Evolutionary conservation across 2,329 filamentous ascomycete species (phyloP).

Genomic region (Lecanicillium sp.): DNA sequence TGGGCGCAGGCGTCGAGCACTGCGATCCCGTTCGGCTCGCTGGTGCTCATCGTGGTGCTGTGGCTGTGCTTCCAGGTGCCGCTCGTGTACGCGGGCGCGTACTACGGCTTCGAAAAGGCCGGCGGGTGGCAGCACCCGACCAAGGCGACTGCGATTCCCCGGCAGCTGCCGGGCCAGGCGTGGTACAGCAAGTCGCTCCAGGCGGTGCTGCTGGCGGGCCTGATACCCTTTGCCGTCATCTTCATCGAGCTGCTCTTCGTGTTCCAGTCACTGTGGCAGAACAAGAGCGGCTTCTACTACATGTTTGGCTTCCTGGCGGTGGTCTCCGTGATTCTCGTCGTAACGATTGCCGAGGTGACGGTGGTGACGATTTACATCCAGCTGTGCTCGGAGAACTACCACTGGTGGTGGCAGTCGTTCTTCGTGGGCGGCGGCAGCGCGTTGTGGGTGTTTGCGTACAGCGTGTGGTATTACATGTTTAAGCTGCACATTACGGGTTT

Average conservation of each 20-base stretch:
- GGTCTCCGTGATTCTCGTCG: slow-evolving; percentile 63
- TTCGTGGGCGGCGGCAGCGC: slow-evolving; percentile 69
- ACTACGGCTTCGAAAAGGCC: slow-evolving; percentile 64
- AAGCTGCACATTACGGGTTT: slow-evolving; percentile 78
- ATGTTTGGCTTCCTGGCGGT: slow-evolving; percentile 80
- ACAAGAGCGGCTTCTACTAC: slow-evolving; percentile 89
- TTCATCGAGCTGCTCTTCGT: slow-evolving; percentile 85
- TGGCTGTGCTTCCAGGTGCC: slow-evolving; percentile 86
- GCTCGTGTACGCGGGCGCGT: slow-evolving; percentile 74
- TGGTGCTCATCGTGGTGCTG: slow-evolving; percentile 64
- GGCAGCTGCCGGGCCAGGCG: slow-evolving; percentile 66
- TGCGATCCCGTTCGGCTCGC: slow-evolving; percentile 74
- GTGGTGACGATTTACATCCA: slow-evolving; percentile 78
- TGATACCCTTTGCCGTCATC: slow-evolving; percentile 80
- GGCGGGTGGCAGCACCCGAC: slow-evolving; percentile 75
- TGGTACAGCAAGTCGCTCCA: slow-evolving; percentile 67
- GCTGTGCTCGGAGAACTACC: slow-evolving; percentile 78
- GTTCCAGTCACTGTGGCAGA: slow-evolving; percentile 82
- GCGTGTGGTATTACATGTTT: slow-evolving; percentile 75
- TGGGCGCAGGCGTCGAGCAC: slow-evolving; percentile 88
- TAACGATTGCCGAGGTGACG: slow-evolving; percentile 77
- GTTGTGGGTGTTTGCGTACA: slow-evolving; percentile 78
- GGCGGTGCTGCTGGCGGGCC: slow-evolving; percentile 63
- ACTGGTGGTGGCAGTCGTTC: slow-evolving; percentile 93
- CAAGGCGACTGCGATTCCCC: slow-evolving; percentile 63